Conservation (phyloP, 306 rosid species). For the Cajanus cajan region DNA sequence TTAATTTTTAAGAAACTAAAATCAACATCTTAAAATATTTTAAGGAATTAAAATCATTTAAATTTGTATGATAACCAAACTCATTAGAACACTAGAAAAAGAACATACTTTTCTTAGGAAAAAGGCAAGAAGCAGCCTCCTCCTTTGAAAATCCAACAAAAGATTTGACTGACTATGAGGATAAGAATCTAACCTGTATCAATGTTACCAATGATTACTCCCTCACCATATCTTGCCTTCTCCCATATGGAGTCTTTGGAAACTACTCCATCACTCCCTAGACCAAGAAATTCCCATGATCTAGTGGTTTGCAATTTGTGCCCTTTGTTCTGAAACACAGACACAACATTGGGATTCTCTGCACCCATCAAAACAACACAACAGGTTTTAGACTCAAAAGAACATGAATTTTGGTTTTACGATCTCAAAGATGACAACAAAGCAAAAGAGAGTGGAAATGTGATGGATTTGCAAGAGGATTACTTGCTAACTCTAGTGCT, state of each 20-base stretch:
- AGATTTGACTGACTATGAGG: neutral
- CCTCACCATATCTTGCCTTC: slow-evolving; percentile 54
- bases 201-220: slow-evolving; percentile 55
- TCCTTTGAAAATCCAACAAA: neutral
- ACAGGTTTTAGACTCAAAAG: neutral
- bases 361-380: slow-evolving; percentile 8
- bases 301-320: slow-evolving; percentile 53
- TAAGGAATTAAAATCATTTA: neutral
- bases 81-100: neutral
- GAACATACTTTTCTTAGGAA: neutral
- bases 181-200: slow-evolving; percentile 55
- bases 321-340: slow-evolving; percentile 53
- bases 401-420: neutral
- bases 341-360: slow-evolving; percentile 60
- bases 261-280: slow-evolving; percentile 41
- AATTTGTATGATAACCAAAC: neutral
- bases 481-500: slow-evolving; percentile 46
- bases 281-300: slow-evolving; percentile 66
- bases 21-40: no score
- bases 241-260: slow-evolving; percentile 49
- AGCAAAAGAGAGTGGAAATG: neutral
- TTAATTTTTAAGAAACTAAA: no score
- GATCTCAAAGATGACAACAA: neutral
- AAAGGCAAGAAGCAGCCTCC: neutral
- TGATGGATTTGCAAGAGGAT: neutral